Conservation (phyloP, 1,284 basidiomycete species). For the Vanrija humicola region DNA sequence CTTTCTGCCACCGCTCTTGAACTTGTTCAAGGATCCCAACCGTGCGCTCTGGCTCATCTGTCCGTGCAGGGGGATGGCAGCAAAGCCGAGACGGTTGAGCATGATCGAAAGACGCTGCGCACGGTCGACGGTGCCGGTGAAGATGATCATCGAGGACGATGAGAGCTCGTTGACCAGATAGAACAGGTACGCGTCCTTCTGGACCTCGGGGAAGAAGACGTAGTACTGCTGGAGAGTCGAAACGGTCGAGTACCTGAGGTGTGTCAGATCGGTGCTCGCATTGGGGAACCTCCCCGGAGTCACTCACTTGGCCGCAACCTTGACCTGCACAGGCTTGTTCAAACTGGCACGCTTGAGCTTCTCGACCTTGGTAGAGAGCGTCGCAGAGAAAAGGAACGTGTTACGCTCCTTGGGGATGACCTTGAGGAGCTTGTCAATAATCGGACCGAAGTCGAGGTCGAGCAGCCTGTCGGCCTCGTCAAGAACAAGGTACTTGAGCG, state of each 20-base stretch:
- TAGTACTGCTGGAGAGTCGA: conserved; percentile 95
- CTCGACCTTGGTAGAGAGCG: conserved; percentile 99
- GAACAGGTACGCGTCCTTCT: conserved; percentile 90
- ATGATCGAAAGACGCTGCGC: conserved; percentile 86
- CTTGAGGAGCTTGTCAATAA: conserved; percentile 96
- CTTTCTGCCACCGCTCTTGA: conserved; percentile 88
- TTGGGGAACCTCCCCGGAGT: not conserved
- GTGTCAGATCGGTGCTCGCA: not conserved
- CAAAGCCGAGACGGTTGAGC: conserved; percentile 84
- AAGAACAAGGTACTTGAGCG: conserved; percentile 85
- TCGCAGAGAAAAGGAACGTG: conserved; percentile 96
- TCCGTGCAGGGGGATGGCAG: conserved; percentile 93
- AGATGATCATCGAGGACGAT: conserved; percentile 92
- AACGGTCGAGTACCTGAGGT: conserved; percentile 85
- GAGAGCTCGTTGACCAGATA: conserved; percentile 85
- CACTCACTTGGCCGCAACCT: conserved; percentile 84
- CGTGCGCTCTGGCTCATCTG: conserved; percentile 91
- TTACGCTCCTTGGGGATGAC: conserved; percentile 90
- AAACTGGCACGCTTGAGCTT: conserved; percentile 96
- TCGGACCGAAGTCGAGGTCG: conserved; percentile 96
- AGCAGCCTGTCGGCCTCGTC: conserved; percentile 96
- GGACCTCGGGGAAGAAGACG: conserved; percentile 84
- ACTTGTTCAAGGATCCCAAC: conserved; percentile 90
- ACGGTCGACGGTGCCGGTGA: conserved; percentile 93
- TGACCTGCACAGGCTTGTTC: conserved; percentile 88